Evolutionary conservation across 106 monocot species (phyloP).

Genomic region (Allium cepa): DNA sequence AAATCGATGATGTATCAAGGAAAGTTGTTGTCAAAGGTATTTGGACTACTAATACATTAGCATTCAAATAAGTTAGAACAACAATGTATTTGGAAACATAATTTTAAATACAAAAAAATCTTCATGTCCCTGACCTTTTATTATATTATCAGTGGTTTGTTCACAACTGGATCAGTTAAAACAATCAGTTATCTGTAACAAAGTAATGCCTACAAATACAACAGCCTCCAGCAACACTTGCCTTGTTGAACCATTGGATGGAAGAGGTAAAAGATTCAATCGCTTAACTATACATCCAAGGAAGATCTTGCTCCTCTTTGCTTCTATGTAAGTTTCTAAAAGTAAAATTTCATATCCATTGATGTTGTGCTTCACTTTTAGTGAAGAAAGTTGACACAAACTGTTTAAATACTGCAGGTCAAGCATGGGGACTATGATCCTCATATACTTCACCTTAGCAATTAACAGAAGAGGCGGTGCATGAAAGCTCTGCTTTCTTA

Average conservation of each 20-base stretch:
- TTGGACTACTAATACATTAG: too few species aligned
- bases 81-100: too few species aligned
- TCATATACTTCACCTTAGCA: slow-evolving; percentile 33
- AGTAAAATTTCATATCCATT: neutral
- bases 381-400: neutral
- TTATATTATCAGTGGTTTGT: slow-evolving; percentile 4
- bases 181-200: slow-evolving; percentile 7
- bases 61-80: too few species aligned
- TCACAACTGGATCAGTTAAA: slow-evolving; percentile 20
- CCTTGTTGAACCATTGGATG: slow-evolving; percentile 18
- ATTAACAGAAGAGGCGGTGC: slow-evolving; percentile 15
- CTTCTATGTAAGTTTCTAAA: slow-evolving; percentile 28
- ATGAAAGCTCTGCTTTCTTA: neutral
- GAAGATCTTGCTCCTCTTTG: slow-evolving; percentile 29
- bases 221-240: neutral
- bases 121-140: neutral
- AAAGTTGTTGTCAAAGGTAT: slow-evolving; percentile 22
- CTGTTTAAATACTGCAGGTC: slow-evolving; percentile 13
- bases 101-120: neutral
- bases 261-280: slow-evolving; percentile 22
- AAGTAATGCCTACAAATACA: neutral
- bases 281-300: slow-evolving; percentile 22
- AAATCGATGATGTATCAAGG: slow-evolving; percentile 12
- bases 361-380: neutral
- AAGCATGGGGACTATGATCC: slow-evolving; percentile 34